Evolutionary conservation across 2,329 filamentous ascomycete species (phyloP).

Genomic region (Cladosporium velox): DNA sequence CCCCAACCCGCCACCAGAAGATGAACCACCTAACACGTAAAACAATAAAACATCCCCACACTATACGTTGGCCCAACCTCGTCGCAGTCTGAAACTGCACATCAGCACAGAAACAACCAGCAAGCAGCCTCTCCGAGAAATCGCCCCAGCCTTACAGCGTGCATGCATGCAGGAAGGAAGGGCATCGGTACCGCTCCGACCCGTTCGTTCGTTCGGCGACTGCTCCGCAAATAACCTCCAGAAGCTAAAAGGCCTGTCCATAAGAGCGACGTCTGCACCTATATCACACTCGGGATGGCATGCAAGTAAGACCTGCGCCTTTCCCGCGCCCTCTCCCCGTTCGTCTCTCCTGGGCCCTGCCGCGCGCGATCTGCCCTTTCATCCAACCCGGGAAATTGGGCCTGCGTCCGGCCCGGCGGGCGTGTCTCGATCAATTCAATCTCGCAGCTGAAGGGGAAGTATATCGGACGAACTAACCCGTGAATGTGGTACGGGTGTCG

Average conservation of each 20-base stretch:
- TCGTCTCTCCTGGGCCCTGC: constrained; percentile 2
- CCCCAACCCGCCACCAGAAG: background rate
- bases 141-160: constrained; percentile 4
- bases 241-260: background rate
- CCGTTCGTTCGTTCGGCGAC: background rate
- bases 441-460: constrained; percentile 11
- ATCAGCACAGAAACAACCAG: background rate
- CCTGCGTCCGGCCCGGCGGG: background rate
- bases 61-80: background rate
- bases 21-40: background rate
- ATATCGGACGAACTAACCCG: background rate
- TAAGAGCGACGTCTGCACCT: constrained; percentile 4
- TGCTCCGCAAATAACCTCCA: background rate
- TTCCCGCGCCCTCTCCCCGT: background rate
- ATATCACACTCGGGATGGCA: background rate
- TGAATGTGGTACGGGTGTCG: background rate
- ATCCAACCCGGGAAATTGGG: background rate
- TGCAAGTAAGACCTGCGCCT: background rate
- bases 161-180: background rate
- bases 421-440: background rate
- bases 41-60: background rate
- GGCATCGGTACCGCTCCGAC: background rate
- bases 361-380: background rate
- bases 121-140: background rate
- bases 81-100: constrained; percentile 11